Evolutionary conservation across 768 basidiomycete genomes (phyloP).

Genomic region (Epithele typhae): DNA sequence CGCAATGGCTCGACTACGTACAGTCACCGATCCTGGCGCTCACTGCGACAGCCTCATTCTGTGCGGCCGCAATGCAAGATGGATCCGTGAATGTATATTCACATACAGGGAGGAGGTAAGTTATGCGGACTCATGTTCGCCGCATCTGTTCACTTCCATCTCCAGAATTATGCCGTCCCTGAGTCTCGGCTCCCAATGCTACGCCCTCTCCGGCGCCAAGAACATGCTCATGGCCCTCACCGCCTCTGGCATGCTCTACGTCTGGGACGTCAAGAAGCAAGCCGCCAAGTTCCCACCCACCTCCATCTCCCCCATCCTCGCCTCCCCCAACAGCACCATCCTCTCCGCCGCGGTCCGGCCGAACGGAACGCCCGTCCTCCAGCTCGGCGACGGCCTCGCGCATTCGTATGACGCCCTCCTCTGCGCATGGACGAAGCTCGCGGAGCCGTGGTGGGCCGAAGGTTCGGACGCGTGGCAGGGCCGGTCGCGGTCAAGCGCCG

Average conservation of each 20-base stretch:
- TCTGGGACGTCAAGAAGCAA: constrained; percentile 77
- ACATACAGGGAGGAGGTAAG: constrained; percentile 75
- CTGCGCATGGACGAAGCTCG: constrained; percentile 67
- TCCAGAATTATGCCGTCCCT: constrained; percentile 74
- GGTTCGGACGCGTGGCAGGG: constrained; percentile 83
- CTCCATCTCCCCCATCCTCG: constrained; percentile 56
- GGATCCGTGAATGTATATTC: constrained; percentile 84
- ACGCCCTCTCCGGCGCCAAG: constrained; percentile 64
- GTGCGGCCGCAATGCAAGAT: constrained; percentile 76
- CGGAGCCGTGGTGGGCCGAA: constrained; percentile 80
- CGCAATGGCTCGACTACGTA: constrained; percentile 88
- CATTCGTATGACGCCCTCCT: constrained; percentile 76
- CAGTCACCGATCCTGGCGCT: constrained; percentile 66
- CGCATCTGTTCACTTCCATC: not conserved
- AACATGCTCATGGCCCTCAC: constrained; percentile 71
- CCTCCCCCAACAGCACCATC: constrained; percentile 56
- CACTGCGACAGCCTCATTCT: constrained; percentile 60
- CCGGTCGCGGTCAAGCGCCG: constrained; percentile 46
- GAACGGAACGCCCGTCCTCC: constrained; percentile 76
- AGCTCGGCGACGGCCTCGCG: constrained; percentile 71
- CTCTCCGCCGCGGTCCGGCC: constrained; percentile 63
- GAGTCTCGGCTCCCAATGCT: constrained; percentile 64
- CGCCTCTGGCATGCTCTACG: constrained; percentile 62
- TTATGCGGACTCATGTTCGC: not conserved
- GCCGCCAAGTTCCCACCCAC: constrained; percentile 60